Conservation (phyloP, 495 filamentous ascomycete genomes). For the Hyaloscypha bicolor region DNA sequence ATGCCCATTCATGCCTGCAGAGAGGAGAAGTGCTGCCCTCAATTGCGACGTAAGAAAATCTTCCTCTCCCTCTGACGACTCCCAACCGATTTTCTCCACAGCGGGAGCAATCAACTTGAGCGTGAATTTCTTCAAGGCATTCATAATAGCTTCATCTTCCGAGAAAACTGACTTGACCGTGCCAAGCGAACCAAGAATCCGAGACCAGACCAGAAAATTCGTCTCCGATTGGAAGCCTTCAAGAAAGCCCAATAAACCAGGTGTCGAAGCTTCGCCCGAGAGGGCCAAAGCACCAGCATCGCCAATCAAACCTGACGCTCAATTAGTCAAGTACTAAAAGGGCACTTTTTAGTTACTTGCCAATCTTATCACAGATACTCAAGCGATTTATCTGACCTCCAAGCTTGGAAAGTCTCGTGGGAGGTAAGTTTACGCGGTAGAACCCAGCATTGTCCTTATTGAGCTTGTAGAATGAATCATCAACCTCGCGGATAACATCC, state of each 20-base stretch:
- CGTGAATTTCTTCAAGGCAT: conserved; percentile 72
- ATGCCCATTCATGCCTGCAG: conserved; percentile 75
- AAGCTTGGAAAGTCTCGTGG: conserved; percentile 74
- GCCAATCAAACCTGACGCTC: conserved; percentile 52
- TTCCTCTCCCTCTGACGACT: conserved; percentile 65
- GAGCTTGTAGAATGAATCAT: conserved; percentile 86
- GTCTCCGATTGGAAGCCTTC: conserved; percentile 79
- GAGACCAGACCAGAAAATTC: conserved; percentile 87
- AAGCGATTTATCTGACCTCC: conserved; percentile 72
- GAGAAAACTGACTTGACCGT: conserved; percentile 50
- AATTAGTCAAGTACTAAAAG: not conserved
- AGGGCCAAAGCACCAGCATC: conserved; percentile 92
- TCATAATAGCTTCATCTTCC: conserved; percentile 54
- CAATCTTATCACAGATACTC: conserved; percentile 83
- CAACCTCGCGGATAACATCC: conserved; percentile 70
- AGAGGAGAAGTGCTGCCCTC: conserved; percentile 74
- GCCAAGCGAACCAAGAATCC: conserved; percentile 70
- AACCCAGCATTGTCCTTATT: conserved; percentile 88
- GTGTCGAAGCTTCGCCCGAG: conserved; percentile 79
- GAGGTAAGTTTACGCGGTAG: conserved; percentile 90
- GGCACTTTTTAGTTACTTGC: conserved; percentile 49
- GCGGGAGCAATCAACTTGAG: conserved; percentile 70
- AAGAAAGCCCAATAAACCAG: conserved; percentile 76
- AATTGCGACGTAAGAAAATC: conserved; percentile 81
- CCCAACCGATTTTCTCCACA: conserved; percentile 83